Percentiles rank a stretch among this genome's conserved stretches.
Conservation (phyloP, 495 filamentous ascomycete genomes). For the Cladorrhinum samala region DNA sequence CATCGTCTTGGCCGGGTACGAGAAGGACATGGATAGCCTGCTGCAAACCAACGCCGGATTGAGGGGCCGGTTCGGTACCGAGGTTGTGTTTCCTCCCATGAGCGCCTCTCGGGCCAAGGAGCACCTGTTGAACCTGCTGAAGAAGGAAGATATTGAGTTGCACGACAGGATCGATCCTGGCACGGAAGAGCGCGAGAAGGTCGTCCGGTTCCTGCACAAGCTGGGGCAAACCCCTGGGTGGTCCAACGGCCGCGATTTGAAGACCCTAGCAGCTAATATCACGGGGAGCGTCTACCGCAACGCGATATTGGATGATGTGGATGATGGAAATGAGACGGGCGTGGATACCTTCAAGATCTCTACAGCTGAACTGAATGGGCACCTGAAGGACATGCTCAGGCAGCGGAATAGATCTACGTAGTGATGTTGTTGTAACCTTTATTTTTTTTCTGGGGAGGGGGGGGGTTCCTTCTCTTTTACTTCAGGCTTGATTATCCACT, state of each 20-base stretch:
- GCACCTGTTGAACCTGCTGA: not conserved
- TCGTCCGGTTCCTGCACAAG: not conserved
- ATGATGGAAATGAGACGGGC: not conserved
- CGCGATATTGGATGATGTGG: conserved; percentile 1
- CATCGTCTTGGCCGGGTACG: conserved; percentile 64
- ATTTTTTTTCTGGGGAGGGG: not conserved
- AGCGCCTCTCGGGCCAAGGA: not conserved
- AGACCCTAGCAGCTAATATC: conserved; percentile 2
- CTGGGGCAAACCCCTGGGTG: conserved; percentile 1
- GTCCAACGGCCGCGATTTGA: conserved; percentile 2
- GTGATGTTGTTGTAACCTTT: not conserved
- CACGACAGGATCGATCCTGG: not conserved
- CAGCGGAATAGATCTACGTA: not conserved
- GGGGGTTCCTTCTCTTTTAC: not conserved
- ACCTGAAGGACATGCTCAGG: conserved; percentile 2
- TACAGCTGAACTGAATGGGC: conserved; percentile 1
- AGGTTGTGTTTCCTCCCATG: conserved; percentile 34
- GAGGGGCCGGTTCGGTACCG: conserved; percentile 47
- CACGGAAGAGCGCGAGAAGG: not conserved
- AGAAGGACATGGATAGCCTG: conserved; percentile 56
- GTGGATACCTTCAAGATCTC: not conserved
- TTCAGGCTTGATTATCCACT: too few species aligned
- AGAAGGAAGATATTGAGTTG: conserved; percentile 5
- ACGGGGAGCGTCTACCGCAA: conserved; percentile 3
- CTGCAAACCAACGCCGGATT: conserved; percentile 47